A percentile compares a stretch with the other conserved stretches of the same genome.
phyloP scores from a whole-genome alignment of 768 basidiomycete species.

The Lactifluus rugatus region DNA sequence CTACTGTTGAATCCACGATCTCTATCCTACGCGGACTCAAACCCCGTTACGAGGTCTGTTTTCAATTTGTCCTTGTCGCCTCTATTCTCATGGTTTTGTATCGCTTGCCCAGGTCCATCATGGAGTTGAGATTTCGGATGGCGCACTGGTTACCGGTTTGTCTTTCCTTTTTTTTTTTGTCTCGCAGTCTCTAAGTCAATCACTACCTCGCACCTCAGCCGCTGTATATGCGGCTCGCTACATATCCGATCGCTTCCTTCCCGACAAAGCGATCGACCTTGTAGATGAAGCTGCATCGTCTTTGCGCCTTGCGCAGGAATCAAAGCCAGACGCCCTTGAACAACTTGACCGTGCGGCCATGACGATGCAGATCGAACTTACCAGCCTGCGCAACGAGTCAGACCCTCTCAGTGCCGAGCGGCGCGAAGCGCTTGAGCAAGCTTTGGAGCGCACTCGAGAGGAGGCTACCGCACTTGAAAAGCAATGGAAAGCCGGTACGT shows the following conservation, averaged over 20 bases:
- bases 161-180: neutral
- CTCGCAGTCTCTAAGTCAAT: neutral
- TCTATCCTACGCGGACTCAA: slow-evolving; percentile 84
- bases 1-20: slow-evolving; percentile 74
- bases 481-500: slow-evolving; percentile 65
- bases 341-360: slow-evolving; percentile 73
- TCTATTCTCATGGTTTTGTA: neutral
- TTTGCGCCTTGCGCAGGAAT: slow-evolving; percentile 79
- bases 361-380: slow-evolving; percentile 82
- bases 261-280: slow-evolving; percentile 87
- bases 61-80: no score
- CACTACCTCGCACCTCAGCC: slow-evolving; percentile 33
- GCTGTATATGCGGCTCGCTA: slow-evolving; percentile 80
- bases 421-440: slow-evolving; percentile 51
- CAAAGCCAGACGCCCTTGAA: slow-evolving; percentile 80
- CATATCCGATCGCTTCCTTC: slow-evolving; percentile 78
- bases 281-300: slow-evolving; percentile 90
- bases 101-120: slow-evolving; percentile 46
- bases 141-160: slow-evolving; percentile 75
- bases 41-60: slow-evolving; percentile 56
- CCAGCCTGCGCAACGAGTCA: slow-evolving; percentile 79
- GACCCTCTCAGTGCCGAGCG: slow-evolving; percentile 79
- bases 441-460: slow-evolving; percentile 49
- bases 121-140: slow-evolving; percentile 85
- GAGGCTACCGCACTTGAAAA: slow-evolving; percentile 52